Base-by-base conservation (phyloP, 306 rosid genomes). In the Ormosia emarginata region DNA sequence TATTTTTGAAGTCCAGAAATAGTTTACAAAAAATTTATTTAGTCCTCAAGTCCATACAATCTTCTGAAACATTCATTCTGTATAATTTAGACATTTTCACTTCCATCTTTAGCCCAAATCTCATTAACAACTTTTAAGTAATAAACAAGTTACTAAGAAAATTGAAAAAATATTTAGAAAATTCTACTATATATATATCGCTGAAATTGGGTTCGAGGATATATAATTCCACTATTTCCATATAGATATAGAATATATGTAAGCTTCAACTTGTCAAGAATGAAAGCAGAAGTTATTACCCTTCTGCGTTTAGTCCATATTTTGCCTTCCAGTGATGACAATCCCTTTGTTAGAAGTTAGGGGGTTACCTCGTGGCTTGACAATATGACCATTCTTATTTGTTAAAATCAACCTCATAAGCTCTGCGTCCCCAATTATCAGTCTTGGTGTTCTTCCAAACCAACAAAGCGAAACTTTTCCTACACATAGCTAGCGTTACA, bases 191-290 rank as follows among this genome's bases (percentile, higher is more conserved):
- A 24, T 24, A 24, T 24, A 24, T 24, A 24, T 24, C 24, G 24
- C 24, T 24, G 24, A 24, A 24, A 24, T 24, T 24, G 1, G 24
- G 0, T 24, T 24, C 24, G 1, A 24, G 24, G 24, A 24, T 24
- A 24, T 24, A 24, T 24, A 24, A 24, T 24, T 24, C 24, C 24
- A 24, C 1, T 24, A 24, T 24, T 24, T 24, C 24, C 24, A 24
- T 24, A 24, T 24, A 24, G 24, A 24, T 68, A 29, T 6, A 56
- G 33, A 56, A 24, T 24, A 1, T 24, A 17, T 56, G 37, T 13
- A 57, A 85, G 89, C 89, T 87, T 90, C 8, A 87, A 50, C 81
- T 79, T 85, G 11, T 90, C 85, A 53, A 84, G 70, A 12, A 81
- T 86, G 77, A 90, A 90, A 50, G 90, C 88, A 72, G 88, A 89